These are phyloP conservation scores for Fistulifera pelliculosa DNA, from an alignment of 108 stramenopile species.

Conservation along the genomic window DNA sequence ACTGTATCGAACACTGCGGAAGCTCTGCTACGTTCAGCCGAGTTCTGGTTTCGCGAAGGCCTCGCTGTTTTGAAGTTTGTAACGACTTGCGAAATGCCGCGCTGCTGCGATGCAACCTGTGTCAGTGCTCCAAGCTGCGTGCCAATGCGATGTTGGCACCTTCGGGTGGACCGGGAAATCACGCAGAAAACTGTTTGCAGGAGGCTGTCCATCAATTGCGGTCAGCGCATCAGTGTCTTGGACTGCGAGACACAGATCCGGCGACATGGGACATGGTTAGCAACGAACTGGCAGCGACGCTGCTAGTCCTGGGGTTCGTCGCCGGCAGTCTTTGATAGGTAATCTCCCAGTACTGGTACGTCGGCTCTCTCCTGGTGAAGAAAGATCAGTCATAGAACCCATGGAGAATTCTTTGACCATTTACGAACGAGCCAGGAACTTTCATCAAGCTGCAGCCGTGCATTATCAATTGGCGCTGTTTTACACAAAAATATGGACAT, in stretches of 20 bases:
- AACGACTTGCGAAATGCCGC: conserved; percentile 63
- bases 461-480: conserved; percentile 80
- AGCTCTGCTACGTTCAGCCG: conserved; percentile 55
- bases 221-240: conserved; percentile 59
- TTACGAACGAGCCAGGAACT: conserved; percentile 58
- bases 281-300: conserved; percentile 68
- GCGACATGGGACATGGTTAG: conserved; percentile 83
- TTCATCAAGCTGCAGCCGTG: conserved; percentile 73
- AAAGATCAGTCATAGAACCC: conserved; percentile 67
- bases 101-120: conserved; percentile 70
- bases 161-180: conserved; percentile 10
- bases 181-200: conserved; percentile 72
- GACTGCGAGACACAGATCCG: conserved; percentile 56
- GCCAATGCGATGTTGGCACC: conserved; percentile 50
- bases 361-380: conserved; percentile 58
- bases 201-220: conserved; percentile 66
- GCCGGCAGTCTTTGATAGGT: conserved; percentile 57
- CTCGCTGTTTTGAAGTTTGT: conserved; percentile 41
- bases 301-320: conserved; percentile 73
- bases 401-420: conserved; percentile 69
- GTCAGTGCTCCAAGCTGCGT: conserved; percentile 68
- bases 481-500: conserved; percentile 71
- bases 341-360: conserved; percentile 43
- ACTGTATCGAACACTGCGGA: conserved; percentile 16
- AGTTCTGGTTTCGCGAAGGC: conserved; percentile 72